phyloP scores from a whole-genome alignment of 441 rosid species.

The Pelargonium citronellum region DNA sequence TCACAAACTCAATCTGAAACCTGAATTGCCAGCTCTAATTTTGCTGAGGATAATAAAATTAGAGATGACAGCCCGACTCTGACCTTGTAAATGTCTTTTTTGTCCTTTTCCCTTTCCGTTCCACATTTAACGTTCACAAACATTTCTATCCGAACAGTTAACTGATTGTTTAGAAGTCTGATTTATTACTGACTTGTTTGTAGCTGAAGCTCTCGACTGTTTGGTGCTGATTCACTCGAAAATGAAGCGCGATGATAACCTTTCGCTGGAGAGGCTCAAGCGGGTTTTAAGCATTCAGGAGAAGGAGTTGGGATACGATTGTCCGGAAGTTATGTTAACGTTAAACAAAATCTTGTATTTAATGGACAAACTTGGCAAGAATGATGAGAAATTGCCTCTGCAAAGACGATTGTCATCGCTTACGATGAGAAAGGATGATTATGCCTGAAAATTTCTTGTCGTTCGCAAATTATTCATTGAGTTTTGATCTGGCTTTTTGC shows the following conservation, averaged over 20 bases:
- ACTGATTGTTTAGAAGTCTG: neutral
- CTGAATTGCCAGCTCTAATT: too few relatives aligned
- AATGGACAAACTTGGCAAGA: constrained; percentile 58
- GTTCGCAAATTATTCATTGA: too few relatives aligned
- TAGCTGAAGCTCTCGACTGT: constrained; percentile 86
- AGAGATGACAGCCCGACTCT: too few relatives aligned
- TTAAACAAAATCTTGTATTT: constrained; percentile 58
- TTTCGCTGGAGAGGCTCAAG: constrained; percentile 42
- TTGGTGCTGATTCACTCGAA: constrained; percentile 57
- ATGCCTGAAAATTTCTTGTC: neutral
- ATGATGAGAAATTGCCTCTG: constrained; percentile 50
- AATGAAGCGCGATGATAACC: constrained; percentile 42
- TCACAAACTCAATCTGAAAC: too few relatives aligned
- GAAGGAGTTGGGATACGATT: constrained; percentile 57
- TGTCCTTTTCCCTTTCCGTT: too few relatives aligned
- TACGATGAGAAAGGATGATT: constrained; percentile 30
- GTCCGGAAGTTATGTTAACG: constrained; percentile 55
- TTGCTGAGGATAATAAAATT: too few relatives aligned
- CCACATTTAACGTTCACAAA: too few relatives aligned
- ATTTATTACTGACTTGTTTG: constrained; percentile 1
- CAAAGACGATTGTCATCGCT: constrained; percentile 57
- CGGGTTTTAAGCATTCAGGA: constrained; percentile 73
- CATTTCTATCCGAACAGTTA: too few relatives aligned
- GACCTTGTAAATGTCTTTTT: too few relatives aligned
- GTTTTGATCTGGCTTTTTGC: too few relatives aligned